Evolutionary conservation across 805 yeast species (phyloP).

Genomic region (Tetrapisispora taiwanensis): DNA sequence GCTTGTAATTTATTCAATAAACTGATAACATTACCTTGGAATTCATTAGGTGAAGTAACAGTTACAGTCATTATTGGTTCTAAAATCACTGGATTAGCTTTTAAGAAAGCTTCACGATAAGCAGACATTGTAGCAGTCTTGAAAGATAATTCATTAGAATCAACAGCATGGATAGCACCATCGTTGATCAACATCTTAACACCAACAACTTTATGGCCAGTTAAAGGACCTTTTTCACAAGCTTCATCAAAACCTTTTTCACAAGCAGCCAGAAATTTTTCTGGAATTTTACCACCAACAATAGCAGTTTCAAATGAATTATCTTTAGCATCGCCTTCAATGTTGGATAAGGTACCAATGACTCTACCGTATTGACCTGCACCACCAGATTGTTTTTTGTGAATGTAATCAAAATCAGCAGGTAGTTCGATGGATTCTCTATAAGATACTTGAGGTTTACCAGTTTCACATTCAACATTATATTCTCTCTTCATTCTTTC

Average conservation of each 20-base stretch:
- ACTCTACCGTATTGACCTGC: constrained; percentile 98
- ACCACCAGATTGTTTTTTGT: constrained; percentile 98
- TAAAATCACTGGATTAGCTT: constrained; percentile 74
- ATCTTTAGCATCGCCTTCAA: constrained; percentile 40
- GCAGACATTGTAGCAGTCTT: constrained; percentile 88
- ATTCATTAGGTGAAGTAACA: constrained; percentile 90
- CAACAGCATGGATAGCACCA: constrained; percentile 96
- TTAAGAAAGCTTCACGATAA: constrained; percentile 80
- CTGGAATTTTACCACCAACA: constrained; percentile 95
- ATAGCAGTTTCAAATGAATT: constrained; percentile 77
- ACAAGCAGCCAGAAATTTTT: constrained; percentile 89
- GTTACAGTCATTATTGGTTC: constrained; percentile 96
- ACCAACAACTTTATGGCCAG: constrained; percentile 90
- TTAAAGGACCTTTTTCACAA: constrained; percentile 90
- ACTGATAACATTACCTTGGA: constrained; percentile 89
- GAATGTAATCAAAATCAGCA: constrained; percentile 81
- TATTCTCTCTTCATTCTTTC: constrained; percentile 98
- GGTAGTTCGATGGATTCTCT: constrained; percentile 78
- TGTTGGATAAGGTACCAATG: constrained; percentile 66
- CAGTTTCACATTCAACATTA: constrained; percentile 88
- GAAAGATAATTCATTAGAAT: constrained; percentile 92
- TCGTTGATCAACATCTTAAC: constrained; percentile 89
- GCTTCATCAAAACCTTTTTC: constrained; percentile 92
- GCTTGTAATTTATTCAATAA: constrained; percentile 87
- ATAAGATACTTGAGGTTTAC: constrained; percentile 96